These are phyloP conservation scores for Candida hungchunana DNA, from an alignment of 805 yeast species.

Conservation along the genomic window DNA sequence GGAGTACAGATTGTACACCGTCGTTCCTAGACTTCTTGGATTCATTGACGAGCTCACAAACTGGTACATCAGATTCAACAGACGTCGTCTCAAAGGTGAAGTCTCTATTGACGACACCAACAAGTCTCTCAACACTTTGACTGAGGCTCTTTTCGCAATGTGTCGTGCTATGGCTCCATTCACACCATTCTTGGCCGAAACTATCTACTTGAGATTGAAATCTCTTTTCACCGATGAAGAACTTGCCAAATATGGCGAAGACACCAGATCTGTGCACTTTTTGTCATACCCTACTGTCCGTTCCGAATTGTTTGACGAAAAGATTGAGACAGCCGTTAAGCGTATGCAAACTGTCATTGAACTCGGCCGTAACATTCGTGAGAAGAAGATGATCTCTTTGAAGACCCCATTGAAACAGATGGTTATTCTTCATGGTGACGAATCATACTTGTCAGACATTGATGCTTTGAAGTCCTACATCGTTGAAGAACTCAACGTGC, in stretches of 20 bases:
- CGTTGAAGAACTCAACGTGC: slow-evolving; percentile 86
- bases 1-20: slow-evolving; percentile 88
- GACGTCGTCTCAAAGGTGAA: slow-evolving; percentile 96
- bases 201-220: slow-evolving; percentile 74
- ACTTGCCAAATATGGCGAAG: slow-evolving; percentile 47
- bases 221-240: slow-evolving; percentile 56
- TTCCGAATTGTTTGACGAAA: slow-evolving; percentile 73
- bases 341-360: slow-evolving; percentile 98
- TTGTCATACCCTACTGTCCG: slow-evolving; percentile 84
- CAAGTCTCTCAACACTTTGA: slow-evolving; percentile 83
- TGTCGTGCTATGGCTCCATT: slow-evolving; percentile 98
- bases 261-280: slow-evolving; percentile 87
- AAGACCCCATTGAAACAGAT: slow-evolving; percentile 91
- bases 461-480: slow-evolving; percentile 75
- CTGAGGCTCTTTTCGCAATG: slow-evolving; percentile 84
- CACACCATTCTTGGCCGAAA: slow-evolving; percentile 93
- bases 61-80: slow-evolving; percentile 98
- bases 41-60: slow-evolving; percentile 94
- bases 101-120: slow-evolving; percentile 80
- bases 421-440: slow-evolving; percentile 80
- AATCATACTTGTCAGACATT: slow-evolving; percentile 69
- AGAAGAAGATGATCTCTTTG: slow-evolving; percentile 87
- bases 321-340: slow-evolving; percentile 80
- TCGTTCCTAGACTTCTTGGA: slow-evolving; percentile 84
- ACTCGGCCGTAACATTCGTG: slow-evolving; percentile 93